Evolutionary conservation across 352 stramenopile genomes (phyloP).

Genomic region (Phytophthora sp.): DNA sequence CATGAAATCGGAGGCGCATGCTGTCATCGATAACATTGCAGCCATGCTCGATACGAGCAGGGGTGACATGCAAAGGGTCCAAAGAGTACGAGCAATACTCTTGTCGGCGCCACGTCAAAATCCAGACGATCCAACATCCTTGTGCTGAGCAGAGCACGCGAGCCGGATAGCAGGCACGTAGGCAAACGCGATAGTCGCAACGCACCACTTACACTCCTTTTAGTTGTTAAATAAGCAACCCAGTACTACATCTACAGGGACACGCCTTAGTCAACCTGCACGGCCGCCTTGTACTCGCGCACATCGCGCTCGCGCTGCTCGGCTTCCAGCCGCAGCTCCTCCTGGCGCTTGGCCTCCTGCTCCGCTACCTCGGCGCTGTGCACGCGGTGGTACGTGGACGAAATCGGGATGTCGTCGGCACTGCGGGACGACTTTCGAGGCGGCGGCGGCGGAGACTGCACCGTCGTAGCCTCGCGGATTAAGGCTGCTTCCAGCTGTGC

Average conservation of each 20-base stretch:
- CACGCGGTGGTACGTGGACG: slow-evolving; percentile 78
- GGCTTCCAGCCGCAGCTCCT: slow-evolving; percentile 53
- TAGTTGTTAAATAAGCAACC: slow-evolving; percentile 20
- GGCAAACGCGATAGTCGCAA: too few relatives aligned
- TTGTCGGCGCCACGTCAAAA: too few relatives aligned
- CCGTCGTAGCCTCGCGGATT: background rate
- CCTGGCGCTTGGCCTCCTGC: slow-evolving; percentile 45
- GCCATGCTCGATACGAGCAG: too few relatives aligned
- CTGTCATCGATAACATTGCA: too few relatives aligned
- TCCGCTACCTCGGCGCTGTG: slow-evolving; percentile 60
- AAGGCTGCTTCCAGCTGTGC: slow-evolving; percentile 5
- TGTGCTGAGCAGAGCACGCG: too few relatives aligned
- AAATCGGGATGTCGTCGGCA: slow-evolving; percentile 74
- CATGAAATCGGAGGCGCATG: too few relatives aligned
- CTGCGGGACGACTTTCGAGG: slow-evolving; percentile 31
- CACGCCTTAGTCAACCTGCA: slow-evolving; percentile 21
- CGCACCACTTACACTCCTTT: background rate
- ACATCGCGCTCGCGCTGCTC: slow-evolving; percentile 62
- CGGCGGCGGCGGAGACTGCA: slow-evolving; percentile 4
- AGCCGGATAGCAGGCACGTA: too few relatives aligned
- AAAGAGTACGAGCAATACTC: too few relatives aligned
- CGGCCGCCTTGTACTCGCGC: slow-evolving; percentile 62
- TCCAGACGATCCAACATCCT: too few relatives aligned
- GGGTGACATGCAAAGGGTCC: too few relatives aligned
- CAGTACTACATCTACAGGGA: background rate